Conservation (phyloP, 2,329 filamentous ascomycete species). For the Monosporascus sp. region DNA sequence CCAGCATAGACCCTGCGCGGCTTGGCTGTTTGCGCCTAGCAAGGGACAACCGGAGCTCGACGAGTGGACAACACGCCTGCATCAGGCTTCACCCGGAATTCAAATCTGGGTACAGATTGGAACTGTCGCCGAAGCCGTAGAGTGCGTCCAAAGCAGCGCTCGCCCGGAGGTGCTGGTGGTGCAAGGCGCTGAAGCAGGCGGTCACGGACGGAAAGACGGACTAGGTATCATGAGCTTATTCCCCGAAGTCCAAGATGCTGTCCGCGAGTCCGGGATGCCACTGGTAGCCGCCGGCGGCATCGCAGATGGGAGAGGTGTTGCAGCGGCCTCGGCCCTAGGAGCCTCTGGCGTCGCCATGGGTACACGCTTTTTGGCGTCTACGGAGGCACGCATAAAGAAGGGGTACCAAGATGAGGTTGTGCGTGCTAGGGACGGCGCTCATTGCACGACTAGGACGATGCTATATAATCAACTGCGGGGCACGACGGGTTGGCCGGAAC, state of each 20-base stretch:
- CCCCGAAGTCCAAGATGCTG: conserved; percentile 41
- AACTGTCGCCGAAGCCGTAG: conserved; percentile 39
- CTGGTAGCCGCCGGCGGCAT: conserved; percentile 49
- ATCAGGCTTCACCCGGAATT: conserved; percentile 31
- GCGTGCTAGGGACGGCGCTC: conserved; percentile 33
- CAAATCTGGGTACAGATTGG: conserved; percentile 49
- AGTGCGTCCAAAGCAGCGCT: conserved; percentile 26
- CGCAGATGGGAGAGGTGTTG: conserved; percentile 43
- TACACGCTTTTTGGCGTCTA: conserved; percentile 54
- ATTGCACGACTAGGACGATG: conserved; percentile 34
- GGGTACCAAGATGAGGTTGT: conserved; percentile 39
- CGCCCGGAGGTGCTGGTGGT: conserved; percentile 45
- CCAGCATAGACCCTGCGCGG: conserved; percentile 30
- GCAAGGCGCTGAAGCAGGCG: conserved; percentile 48
- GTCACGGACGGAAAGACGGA: conserved; percentile 36
- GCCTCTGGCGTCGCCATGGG: conserved; percentile 54
- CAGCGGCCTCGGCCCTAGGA: conserved; percentile 44
- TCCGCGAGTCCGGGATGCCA: conserved; percentile 28
- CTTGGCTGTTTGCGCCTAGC: conserved; percentile 43
- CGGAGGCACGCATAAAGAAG: conserved; percentile 32
- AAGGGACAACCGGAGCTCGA: conserved; percentile 30
- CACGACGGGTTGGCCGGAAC: conserved; percentile 35
- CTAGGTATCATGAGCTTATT: conserved; percentile 32
- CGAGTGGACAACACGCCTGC: conserved; percentile 40
- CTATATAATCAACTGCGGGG: conserved; percentile 40